Conservation (phyloP, 2,329 filamentous ascomycete species). For the Dothideomycetidae sp. region DNA sequence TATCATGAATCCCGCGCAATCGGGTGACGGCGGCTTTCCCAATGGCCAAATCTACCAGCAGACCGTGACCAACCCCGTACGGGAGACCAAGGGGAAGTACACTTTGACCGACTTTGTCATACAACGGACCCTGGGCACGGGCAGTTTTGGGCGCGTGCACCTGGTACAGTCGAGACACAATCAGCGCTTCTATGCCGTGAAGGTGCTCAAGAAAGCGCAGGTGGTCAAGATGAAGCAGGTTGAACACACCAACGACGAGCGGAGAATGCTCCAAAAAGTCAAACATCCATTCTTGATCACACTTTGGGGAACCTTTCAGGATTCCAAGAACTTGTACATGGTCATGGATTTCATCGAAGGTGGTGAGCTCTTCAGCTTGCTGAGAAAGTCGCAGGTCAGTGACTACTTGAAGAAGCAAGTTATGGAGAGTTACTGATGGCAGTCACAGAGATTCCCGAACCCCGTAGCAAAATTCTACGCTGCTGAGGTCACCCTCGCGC, state of each 20-base stretch:
- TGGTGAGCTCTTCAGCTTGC: slow-evolving; percentile 86
- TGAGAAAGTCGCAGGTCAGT: slow-evolving; percentile 80
- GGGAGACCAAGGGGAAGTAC: slow-evolving; percentile 94
- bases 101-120: slow-evolving; percentile 81
- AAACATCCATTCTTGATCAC: slow-evolving; percentile 97
- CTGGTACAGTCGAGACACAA: slow-evolving; percentile 97
- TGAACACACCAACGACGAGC: slow-evolving; percentile 97
- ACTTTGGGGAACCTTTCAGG: slow-evolving; percentile 96
- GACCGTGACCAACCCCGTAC: slow-evolving; percentile 25
- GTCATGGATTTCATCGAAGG: slow-evolving; percentile 99
- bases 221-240: slow-evolving; percentile 99
- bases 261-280: slow-evolving; percentile 87
- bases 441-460: slow-evolving; percentile 80
- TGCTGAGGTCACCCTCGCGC: slow-evolving; percentile 84
- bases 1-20: slow-evolving; percentile 54
- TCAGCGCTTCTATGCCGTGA: slow-evolving; percentile 93
- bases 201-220: slow-evolving; percentile 95
- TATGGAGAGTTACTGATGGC: slow-evolving; percentile 9
- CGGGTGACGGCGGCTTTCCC: slow-evolving; percentile 17
- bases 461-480: slow-evolving; percentile 99
- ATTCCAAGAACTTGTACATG: slow-evolving; percentile 94
- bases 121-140: slow-evolving; percentile 82
- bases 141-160: slow-evolving; percentile 92
- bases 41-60: slow-evolving; percentile 27
- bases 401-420: background rate